Conservation (phyloP, 2,329 filamentous ascomycete species). For the Aspergillus viridinutans region DNA sequence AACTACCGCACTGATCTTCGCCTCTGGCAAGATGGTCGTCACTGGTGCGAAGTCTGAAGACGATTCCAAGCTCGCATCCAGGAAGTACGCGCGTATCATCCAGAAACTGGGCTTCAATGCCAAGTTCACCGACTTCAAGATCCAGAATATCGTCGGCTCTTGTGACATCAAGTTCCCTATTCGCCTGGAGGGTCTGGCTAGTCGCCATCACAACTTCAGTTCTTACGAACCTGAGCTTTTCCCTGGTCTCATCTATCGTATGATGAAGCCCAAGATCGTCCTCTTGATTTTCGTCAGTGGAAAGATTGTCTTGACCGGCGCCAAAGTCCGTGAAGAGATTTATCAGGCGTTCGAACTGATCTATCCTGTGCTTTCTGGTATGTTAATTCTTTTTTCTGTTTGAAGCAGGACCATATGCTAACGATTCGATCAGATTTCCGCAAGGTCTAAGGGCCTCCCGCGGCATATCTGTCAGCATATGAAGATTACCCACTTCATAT, state of each 20-base stretch:
- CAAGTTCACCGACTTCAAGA: constrained; percentile 99
- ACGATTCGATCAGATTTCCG: constrained; percentile 52
- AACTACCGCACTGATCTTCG: constrained; percentile 96
- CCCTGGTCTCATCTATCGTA: constrained; percentile 98
- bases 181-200: constrained; percentile 89
- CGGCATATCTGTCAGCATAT: constrained; percentile 7
- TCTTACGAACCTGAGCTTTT: constrained; percentile 98
- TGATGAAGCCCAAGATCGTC: constrained; percentile 99
- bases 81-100: constrained; percentile 98
- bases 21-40: constrained; percentile 98
- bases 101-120: constrained; percentile 99
- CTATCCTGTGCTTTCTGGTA: constrained; percentile 89
- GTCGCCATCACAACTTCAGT: constrained; percentile 98
- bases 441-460: constrained; percentile 48
- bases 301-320: constrained; percentile 96
- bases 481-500: constrained; percentile 16
- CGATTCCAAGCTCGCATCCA: constrained; percentile 91
- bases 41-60: constrained; percentile 97
- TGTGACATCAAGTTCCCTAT: constrained; percentile 99
- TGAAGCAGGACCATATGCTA: constrained; percentile 16
- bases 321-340: constrained; percentile 97
- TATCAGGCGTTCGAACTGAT: constrained; percentile 97
- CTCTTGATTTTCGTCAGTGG: constrained; percentile 96
- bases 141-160: constrained; percentile 98
- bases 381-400: constrained; percentile 22